Evolutionary conservation across 495 filamentous ascomycete genomes (phyloP), one percentile per base, ranked within the genome.

Genomic region (Penicillium bialowiezense): DNA sequence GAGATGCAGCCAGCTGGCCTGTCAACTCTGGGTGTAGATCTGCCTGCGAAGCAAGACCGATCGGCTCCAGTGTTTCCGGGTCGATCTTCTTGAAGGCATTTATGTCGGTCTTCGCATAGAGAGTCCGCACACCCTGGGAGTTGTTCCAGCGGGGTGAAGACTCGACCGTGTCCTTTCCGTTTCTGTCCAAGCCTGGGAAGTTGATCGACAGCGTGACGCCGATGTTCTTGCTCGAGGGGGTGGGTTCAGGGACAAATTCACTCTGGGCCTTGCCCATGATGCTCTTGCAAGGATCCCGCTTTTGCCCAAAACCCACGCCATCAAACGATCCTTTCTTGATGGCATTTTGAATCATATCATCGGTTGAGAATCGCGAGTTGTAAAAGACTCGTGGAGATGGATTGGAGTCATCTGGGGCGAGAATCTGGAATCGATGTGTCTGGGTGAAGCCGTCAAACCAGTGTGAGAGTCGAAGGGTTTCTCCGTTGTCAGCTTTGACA

Each of bases 391-490:
- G 65, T 1, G 65, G 69, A 0, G 59, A 15, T 1, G 56, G 32
- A 15, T 67, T 40, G 8, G 44, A 41, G 12, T 51, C 55, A 4
- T 69, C 42, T 4, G 68, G 43, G n/a, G 52, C 51, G 13, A 66
- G 54, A 26, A 91, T 83, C 48, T 87, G 74, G 67, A 93, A 91
- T 12, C 81, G 79, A 55, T 90, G 87, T 2, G 80, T 82, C 50
- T 89, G 84, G n/a, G 75, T 75, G 35, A 90, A 81, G n/a, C 86
- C 83, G 63, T 91, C 85, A 50, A 91, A 89, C 89, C 88, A 93
- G 58, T 93, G 89, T 0, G 66, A 77, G 7, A 80, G 66, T 21
- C 69, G 64, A 53, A 80, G 80, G 0, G 75, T 79, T 1, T 74
- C 75, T 24, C 78, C 79, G 1, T 77, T 65, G 13, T 81, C 75